A percentile compares a stretch with the other conserved stretches of the same genome.
These are phyloP conservation scores for Citrullus mucosospermus DNA, from an alignment of 306 rosid genomes.

Conservation along the genomic window DNA sequence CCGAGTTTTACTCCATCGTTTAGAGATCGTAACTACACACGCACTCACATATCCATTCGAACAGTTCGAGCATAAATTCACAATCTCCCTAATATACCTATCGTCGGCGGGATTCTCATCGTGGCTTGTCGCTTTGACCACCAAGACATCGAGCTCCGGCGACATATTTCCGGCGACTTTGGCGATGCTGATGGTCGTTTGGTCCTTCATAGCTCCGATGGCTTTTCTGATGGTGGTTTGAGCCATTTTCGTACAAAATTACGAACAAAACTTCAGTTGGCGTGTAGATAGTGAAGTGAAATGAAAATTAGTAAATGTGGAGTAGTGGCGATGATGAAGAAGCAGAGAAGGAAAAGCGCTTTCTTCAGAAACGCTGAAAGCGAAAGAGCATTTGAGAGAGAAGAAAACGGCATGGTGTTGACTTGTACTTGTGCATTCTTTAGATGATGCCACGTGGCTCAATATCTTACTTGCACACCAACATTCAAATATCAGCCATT, in stretches of 20 bases:
- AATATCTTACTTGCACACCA: no score
- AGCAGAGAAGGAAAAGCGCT: no score
- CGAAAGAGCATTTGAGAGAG: no score
- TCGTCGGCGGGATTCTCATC: constrained; percentile 74
- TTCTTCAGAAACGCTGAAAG: no score
- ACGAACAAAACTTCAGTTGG: no score
- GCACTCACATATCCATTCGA: constrained; percentile 54
- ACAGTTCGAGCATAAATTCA: constrained; percentile 26
- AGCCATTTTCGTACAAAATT: constrained; percentile 26
- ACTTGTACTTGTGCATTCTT: no score
- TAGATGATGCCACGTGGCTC: no score
- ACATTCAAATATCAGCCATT: no score
- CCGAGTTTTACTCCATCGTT: constrained; percentile 53
- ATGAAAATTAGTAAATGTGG: background rate
- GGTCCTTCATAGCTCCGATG: constrained; percentile 80
- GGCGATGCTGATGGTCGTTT: constrained; percentile 82
- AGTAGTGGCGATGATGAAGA: no score
- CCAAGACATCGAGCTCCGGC: constrained; percentile 67
- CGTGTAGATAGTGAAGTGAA: background rate
- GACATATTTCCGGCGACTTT: constrained; percentile 73
- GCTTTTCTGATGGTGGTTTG: constrained; percentile 80
- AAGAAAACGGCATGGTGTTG: no score
- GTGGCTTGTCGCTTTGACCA: constrained; percentile 72
- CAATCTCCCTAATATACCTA: constrained; percentile 49
- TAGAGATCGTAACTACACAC: constrained; percentile 39